phyloP scores from a whole-genome alignment of 208 protist genomes.

The Phytomonas serpens region DNA sequence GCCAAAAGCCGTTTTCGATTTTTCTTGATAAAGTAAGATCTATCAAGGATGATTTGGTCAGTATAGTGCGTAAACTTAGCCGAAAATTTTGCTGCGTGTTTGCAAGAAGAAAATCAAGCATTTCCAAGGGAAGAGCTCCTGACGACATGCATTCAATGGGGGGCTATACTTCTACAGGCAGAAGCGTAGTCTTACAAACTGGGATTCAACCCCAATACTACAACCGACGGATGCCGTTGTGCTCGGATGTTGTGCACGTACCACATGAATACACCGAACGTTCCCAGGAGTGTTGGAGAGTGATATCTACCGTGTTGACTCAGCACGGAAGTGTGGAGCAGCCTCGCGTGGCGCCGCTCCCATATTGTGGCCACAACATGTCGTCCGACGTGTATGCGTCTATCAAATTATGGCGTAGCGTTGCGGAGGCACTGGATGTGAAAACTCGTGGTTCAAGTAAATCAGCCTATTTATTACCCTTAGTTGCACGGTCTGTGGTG shows the following conservation, averaged over 20 bases:
- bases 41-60: neutral
- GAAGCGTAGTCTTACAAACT: neutral
- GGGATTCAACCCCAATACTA: constrained; percentile 12
- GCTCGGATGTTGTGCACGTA: constrained; percentile 27
- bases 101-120: neutral
- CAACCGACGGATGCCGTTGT: constrained; percentile 25
- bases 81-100: neutral
- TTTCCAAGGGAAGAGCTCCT: neutral
- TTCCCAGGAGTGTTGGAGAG: constrained; percentile 25
- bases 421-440: constrained; percentile 13
- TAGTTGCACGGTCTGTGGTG: constrained; percentile 22
- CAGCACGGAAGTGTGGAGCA: constrained; percentile 10
- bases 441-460: constrained; percentile 12
- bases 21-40: neutral
- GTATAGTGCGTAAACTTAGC: neutral
- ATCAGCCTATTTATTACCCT: constrained; percentile 15
- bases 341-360: constrained; percentile 13
- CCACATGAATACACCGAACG: constrained; percentile 18
- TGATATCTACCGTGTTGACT: neutral
- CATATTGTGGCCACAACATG: neutral
- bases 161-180: constrained; percentile 14
- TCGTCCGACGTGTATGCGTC: constrained; percentile 14
- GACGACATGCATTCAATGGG: constrained; percentile 14
- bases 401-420: constrained; percentile 16
- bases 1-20: neutral